Evolutionary conservation across 1,139 yeast genomes (phyloP), one percentile per base, ranked within the genome.

Genomic region (Nematodospora anomalae): DNA sequence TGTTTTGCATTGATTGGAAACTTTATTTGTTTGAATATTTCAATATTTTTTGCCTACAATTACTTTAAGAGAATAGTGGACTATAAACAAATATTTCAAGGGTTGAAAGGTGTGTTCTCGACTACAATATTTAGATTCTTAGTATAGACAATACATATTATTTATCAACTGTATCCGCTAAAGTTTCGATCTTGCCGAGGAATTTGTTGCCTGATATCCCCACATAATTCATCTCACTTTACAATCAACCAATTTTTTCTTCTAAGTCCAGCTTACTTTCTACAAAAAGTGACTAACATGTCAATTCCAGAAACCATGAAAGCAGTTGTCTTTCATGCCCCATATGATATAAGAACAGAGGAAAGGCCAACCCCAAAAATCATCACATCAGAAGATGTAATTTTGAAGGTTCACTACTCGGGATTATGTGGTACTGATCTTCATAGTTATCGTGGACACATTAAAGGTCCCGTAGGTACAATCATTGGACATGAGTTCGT

Each of bases 401-500:
- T 79, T 26, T 55, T 79, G 37, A 72, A 74, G 47, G 76, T 76
- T 26, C 62, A 62, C 38, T 76, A 69, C 39, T 71, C 80, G 1
- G 83, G 82, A 2, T 57, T 79, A 16, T 79, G 83, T 53, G 84
- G 84, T 2, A 73, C 83, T 2, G 86, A 79, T 49, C 58, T 79
- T 30, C 85, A 79, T 53, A 70, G 75, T 44, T 80, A 75, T 50
- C 58, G 85, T 15, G 85, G 84, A 4, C 74, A 74, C 40, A 71
- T 76, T 26, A 58, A 65, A 20, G 60, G 64, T 9, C 64, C 69
- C 0, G 54, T 53, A 8, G 46, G 43, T 16, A 74, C 71, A 41
- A 56, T 66, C 12, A 61, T 72, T 49, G 80, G 80, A 9, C 80
- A 75, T 52, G 80, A 75, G 46, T 72, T 73, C 35, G 50, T 67